Percentiles rank a stretch among this genome's conserved stretches.
phyloP scores from a whole-genome alignment of 108 stramenopile species.

The Nannochloropsis salina region DNA sequence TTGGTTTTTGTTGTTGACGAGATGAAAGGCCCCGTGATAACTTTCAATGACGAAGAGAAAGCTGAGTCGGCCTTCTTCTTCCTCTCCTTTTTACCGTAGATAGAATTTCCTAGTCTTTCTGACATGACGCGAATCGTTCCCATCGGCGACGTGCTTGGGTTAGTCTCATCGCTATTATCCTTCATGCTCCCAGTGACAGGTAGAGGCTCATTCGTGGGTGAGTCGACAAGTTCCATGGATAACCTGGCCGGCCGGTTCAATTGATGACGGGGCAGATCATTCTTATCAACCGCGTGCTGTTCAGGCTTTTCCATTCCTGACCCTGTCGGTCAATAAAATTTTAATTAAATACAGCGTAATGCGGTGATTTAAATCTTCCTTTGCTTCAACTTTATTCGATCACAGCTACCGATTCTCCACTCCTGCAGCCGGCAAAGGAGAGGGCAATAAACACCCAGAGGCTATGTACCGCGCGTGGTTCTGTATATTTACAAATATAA shows the following conservation, averaged over 20 bases:
- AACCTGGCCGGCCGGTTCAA: neutral
- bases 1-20: neutral
- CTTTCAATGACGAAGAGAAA: neutral
- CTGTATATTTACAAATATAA: no score
- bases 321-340: no score
- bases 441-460: no score
- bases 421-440: no score
- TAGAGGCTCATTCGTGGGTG: neutral
- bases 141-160: neutral
- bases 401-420: no score
- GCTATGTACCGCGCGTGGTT: no score
- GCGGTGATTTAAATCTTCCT: no score
- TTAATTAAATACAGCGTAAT: no score
- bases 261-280: constrained; percentile 10
- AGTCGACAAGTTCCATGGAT: neutral
- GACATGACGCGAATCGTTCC: neutral
- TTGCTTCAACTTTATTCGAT: no score
- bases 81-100: constrained; percentile 7
- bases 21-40: no score
- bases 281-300: neutral
- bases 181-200: neutral
- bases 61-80: neutral
- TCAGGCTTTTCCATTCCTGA: no score
- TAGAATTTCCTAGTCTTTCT: constrained; percentile 20
- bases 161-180: neutral